Conservation (phyloP, 2,329 filamentous ascomycete genomes). For the Seiridium cupressi region DNA sequence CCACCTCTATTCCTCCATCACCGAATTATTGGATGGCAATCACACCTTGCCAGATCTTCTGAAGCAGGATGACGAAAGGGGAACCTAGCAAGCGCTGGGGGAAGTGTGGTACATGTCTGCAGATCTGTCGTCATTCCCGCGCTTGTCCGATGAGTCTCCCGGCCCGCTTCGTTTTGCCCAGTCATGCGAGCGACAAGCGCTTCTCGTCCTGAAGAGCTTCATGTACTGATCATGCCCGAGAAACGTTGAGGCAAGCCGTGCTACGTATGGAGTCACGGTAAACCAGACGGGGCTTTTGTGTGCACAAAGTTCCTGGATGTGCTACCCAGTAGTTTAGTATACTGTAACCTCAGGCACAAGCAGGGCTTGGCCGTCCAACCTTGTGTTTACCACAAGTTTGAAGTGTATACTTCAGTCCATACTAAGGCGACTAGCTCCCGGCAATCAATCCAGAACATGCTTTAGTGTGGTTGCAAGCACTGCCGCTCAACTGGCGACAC, state of each 20-base stretch:
- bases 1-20: background rate
- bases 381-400: background rate
- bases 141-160: background rate
- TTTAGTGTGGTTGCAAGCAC: background rate
- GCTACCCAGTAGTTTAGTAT: too few species aligned
- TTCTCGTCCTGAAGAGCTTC: too few species aligned
- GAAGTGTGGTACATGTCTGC: background rate
- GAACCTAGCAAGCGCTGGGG: background rate
- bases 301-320: too few species aligned
- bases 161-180: background rate
- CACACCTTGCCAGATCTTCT: background rate
- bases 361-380: background rate
- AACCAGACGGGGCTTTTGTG: too few species aligned
- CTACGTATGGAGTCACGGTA: too few species aligned
- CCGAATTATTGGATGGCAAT: background rate
- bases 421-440: background rate
- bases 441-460: background rate
- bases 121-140: slow-evolving; percentile 3
- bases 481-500: background rate
- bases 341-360: too few species aligned
- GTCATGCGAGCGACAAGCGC: background rate
- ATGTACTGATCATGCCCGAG: too few species aligned
- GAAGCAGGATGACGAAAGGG: slow-evolving; percentile 4
- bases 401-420: background rate
- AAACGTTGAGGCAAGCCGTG: too few species aligned